Evolutionary conservation across 371 early-diverging fungal genomes (phyloP).

Genomic region (Rhizopus delemar): DNA sequence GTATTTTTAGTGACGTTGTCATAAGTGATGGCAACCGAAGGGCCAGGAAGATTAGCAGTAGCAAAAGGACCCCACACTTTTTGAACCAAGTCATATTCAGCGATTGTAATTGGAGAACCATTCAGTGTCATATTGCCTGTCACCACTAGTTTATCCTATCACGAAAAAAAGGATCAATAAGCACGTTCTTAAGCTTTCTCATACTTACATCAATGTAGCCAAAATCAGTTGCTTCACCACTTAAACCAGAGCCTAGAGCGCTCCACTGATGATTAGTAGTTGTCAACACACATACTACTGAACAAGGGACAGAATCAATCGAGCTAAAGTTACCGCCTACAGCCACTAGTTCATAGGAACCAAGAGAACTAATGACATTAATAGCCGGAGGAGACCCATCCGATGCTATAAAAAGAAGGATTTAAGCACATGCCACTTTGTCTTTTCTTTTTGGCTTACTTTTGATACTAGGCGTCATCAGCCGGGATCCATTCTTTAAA

Average conservation of each 20-base stretch:
- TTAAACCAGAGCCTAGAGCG: constrained; percentile 39
- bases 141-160: constrained; percentile 33
- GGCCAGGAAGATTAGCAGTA: constrained; percentile 39
- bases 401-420: constrained; percentile 8
- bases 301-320: constrained; percentile 50
- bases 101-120: constrained; percentile 42
- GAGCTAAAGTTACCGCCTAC: constrained; percentile 61
- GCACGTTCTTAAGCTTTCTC: constrained; percentile 14
- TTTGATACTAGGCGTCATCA: constrained; percentile 27
- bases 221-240: constrained; percentile 52
- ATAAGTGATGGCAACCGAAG: constrained; percentile 36
- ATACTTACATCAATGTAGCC: constrained; percentile 43
- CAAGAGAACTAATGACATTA: constrained; percentile 42
- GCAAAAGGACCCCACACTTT: constrained; percentile 51
- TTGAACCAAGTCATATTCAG: constrained; percentile 50
- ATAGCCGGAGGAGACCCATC: constrained; percentile 40
- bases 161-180: not conserved
- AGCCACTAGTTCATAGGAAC: constrained; percentile 30
- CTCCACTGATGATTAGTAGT: constrained; percentile 42
- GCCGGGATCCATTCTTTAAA: constrained; percentile 17
- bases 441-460: constrained; percentile 2
- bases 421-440: too few species aligned
- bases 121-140: constrained; percentile 54
- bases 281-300: constrained; percentile 45
- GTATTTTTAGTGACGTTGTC: constrained; percentile 35